Evolutionary conservation across 768 basidiomycete species (phyloP).

Genomic region (Stropharia rugosoannulata): DNA sequence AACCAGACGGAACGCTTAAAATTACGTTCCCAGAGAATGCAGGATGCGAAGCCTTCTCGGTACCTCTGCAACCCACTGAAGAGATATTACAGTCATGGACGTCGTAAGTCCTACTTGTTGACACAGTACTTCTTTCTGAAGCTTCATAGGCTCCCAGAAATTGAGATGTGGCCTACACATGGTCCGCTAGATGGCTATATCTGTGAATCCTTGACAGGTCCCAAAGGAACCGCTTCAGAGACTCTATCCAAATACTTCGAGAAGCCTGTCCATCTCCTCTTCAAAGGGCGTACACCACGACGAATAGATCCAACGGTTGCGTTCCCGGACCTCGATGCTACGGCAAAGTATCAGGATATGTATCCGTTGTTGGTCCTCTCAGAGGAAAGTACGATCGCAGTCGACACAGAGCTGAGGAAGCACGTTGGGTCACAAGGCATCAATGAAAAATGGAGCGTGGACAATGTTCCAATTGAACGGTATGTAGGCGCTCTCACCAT

Average conservation of each 20-base stretch:
- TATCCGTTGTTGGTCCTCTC: conserved; percentile 70
- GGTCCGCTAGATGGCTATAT: conserved; percentile 63
- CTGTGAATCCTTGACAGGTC: conserved; percentile 39
- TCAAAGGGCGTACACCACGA: conserved; percentile 63
- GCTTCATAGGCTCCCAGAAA: conserved; percentile 47
- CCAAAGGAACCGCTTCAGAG: conserved; percentile 44
- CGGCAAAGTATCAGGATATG: conserved; percentile 64
- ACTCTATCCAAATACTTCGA: conserved; percentile 64
- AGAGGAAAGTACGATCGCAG: conserved; percentile 57
- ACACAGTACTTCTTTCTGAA: not conserved
- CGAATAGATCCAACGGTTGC: conserved; percentile 45
- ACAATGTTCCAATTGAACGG: conserved; percentile 58
- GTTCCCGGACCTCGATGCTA: conserved; percentile 59
- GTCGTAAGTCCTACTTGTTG: conserved; percentile 39
- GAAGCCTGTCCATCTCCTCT: conserved; percentile 58
- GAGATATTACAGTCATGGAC: conserved; percentile 53
- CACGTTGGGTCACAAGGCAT: conserved; percentile 50
- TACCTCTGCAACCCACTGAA: conserved; percentile 56
- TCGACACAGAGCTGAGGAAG: conserved; percentile 47
- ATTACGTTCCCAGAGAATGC: conserved; percentile 62
- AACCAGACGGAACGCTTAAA: conserved; percentile 44
- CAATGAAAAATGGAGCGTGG: conserved; percentile 50
- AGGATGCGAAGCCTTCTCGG: conserved; percentile 52
- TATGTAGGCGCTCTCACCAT: conserved; percentile 23
- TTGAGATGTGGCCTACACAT: conserved; percentile 48